A percentile compares a stretch with the other conserved stretches of the same genome.
These are phyloP conservation scores for Endocalyx cinctus DNA, from an alignment of 2,329 filamentous ascomycete genomes.

Conservation along the genomic window DNA sequence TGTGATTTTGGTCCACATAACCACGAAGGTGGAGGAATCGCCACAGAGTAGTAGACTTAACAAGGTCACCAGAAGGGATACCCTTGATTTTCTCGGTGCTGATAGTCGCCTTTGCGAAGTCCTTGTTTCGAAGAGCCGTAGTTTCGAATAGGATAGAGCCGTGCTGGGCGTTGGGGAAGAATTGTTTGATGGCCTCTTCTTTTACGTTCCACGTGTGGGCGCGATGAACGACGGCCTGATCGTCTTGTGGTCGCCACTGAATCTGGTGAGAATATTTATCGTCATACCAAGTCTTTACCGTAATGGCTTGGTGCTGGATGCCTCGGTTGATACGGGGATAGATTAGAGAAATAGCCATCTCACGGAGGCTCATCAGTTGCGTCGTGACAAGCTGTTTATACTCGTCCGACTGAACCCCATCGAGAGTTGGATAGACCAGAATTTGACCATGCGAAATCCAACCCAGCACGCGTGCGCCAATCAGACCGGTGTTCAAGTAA, in stretches of 20 bases:
- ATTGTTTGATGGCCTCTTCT: conserved; percentile 47
- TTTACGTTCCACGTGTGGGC: conserved; percentile 69
- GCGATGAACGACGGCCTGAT: conserved; percentile 42
- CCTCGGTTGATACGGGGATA: conserved; percentile 77
- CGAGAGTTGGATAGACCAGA: conserved; percentile 75
- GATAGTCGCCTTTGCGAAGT: conserved; percentile 67
- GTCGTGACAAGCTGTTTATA: conserved; percentile 76
- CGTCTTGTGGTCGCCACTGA: conserved; percentile 50
- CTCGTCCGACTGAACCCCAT: conserved; percentile 72
- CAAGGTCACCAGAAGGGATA: conserved; percentile 62
- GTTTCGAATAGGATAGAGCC: conserved; percentile 57
- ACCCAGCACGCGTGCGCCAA: conserved; percentile 73
- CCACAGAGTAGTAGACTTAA: conserved; percentile 73
- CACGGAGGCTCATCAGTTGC: conserved; percentile 69
- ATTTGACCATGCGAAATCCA: conserved; percentile 79
- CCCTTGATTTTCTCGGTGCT: conserved; percentile 54
- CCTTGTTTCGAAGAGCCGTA: conserved; percentile 60
- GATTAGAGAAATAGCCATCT: conserved; percentile 72
- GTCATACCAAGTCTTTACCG: conserved; percentile 81
- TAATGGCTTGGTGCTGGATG: conserved; percentile 74
- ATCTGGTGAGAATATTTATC: conserved; percentile 63
- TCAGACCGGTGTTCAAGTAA: conserved; percentile 79
- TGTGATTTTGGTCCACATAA: conserved; percentile 75
- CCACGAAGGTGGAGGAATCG: conserved; percentile 84
- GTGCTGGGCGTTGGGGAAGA: conserved; percentile 39